A percentile compares a stretch with the other conserved stretches of the same genome.
Evolutionary conservation across 441 rosid species (phyloP).

Genomic region (Viola pubescens): DNA sequence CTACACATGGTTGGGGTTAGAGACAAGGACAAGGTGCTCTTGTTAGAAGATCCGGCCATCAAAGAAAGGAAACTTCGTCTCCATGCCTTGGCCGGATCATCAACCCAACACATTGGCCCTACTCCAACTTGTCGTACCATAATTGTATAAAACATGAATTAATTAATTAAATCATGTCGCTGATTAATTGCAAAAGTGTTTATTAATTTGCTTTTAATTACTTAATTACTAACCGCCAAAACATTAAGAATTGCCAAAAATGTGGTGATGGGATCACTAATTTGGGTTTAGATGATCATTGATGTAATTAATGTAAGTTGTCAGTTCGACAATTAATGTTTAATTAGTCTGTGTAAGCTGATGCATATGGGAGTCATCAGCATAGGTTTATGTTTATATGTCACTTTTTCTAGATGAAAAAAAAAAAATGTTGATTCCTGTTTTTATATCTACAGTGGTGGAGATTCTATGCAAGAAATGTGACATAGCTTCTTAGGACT

Average conservation of each 20-base stretch:
- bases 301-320: neutral
- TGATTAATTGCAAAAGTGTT: too few species aligned
- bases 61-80: constrained; percentile 70
- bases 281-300: constrained; percentile 5
- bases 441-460: neutral
- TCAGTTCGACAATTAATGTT: constrained; percentile 2
- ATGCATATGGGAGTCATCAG: constrained; percentile 24
- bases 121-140: constrained; percentile 35
- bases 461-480: too few species aligned
- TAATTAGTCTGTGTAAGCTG: constrained; percentile 20
- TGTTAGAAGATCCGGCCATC: constrained; percentile 79
- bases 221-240: constrained; percentile 17
- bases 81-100: constrained; percentile 24
- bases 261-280: neutral
- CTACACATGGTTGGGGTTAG: constrained; percentile 90
- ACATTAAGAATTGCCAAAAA: neutral
- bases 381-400: constrained; percentile 9
- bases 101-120: constrained; percentile 18
- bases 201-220: too few species aligned
- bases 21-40: constrained; percentile 69
- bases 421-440: neutral
- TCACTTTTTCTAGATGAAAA: too few species aligned
- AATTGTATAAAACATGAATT: constrained; percentile 29
- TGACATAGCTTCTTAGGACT: too few species aligned
- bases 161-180: too few species aligned